A percentile compares a stretch with the other conserved stretches of the same genome.
phyloP scores from a whole-genome alignment of 2,329 filamentous ascomycete species.

The Venturia aucupariae region DNA sequence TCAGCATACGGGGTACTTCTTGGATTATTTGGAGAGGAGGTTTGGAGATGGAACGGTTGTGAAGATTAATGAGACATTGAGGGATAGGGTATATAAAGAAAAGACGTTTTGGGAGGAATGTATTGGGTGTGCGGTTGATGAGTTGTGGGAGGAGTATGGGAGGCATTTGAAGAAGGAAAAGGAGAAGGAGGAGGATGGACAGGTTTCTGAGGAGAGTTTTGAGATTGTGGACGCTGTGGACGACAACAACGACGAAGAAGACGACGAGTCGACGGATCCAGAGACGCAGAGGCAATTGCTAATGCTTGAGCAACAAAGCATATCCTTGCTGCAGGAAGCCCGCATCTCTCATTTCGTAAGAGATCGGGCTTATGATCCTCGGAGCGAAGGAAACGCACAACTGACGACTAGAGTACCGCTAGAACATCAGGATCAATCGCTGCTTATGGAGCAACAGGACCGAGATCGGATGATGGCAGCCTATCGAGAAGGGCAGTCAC shows the following conservation, averaged over 20 bases:
- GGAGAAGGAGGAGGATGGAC: not conserved
- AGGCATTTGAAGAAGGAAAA: conserved; percentile 33
- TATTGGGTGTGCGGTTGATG: conserved; percentile 54
- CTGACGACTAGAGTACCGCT: too few species aligned
- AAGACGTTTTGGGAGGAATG: conserved; percentile 58
- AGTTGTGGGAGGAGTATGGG: conserved; percentile 69
- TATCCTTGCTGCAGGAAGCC: too few species aligned
- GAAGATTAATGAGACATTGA: conserved; percentile 57
- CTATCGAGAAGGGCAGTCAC: not conserved
- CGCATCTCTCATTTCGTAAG: too few species aligned
- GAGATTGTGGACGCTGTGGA: not conserved
- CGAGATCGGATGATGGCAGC: too few species aligned
- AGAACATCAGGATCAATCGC: not conserved
- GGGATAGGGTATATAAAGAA: conserved; percentile 54
- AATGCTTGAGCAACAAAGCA: not conserved
- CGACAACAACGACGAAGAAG: not conserved
- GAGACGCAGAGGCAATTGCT: not conserved
- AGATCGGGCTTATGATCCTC: too few species aligned
- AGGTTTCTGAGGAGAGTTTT: not conserved
- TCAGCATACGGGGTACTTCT: conserved; percentile 82
- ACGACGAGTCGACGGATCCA: not conserved
- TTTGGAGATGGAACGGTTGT: conserved; percentile 44
- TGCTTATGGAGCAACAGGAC: not conserved
- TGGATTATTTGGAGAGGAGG: conserved; percentile 70
- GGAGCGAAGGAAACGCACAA: too few species aligned